Evolutionary conservation across 164 flowering plant genomes (phyloP).

Genomic region (Piper longum): DNA sequence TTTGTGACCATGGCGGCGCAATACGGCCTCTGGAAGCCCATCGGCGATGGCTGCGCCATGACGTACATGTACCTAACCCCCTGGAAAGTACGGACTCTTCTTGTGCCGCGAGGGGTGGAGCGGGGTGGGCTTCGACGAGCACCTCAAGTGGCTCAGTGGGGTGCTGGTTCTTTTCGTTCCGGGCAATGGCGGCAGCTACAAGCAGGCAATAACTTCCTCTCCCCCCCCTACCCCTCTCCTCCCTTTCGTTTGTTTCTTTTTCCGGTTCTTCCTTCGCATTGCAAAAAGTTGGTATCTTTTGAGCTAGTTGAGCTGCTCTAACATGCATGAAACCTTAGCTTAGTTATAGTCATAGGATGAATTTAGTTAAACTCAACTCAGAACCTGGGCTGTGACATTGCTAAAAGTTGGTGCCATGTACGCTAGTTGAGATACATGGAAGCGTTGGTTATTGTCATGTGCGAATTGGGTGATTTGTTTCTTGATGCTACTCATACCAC

Average conservation of each 20-base stretch:
- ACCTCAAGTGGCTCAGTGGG: conserved; percentile 66
- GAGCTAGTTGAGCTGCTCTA: too few relatives aligned
- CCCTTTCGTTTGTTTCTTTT: background rate
- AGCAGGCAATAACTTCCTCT: conserved; percentile 49
- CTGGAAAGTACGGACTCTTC: conserved; percentile 57
- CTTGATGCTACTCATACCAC: too few relatives aligned
- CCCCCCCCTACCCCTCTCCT: background rate
- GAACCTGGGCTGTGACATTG: too few relatives aligned
- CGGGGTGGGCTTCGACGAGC: conserved; percentile 69
- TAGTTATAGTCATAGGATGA: too few relatives aligned
- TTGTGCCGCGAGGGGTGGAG: conserved; percentile 98
- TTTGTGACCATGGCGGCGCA: conserved; percentile 43
- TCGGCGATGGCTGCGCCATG: conserved; percentile 77
- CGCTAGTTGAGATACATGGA: too few relatives aligned
- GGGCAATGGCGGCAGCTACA: conserved; percentile 97
- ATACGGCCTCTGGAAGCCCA: conserved; percentile 49
- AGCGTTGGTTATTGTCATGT: too few relatives aligned
- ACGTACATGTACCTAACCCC: conserved; percentile 93
- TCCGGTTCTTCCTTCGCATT: background rate
- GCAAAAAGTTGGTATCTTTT: too few relatives aligned
- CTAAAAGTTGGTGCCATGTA: too few relatives aligned
- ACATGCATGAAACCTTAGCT: too few relatives aligned
- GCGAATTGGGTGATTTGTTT: too few relatives aligned
- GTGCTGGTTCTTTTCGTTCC: conserved; percentile 91
- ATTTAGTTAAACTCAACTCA: too few relatives aligned